Conservation (phyloP, 805 yeast genomes). For the Torulaspora microellipsoides region DNA sequence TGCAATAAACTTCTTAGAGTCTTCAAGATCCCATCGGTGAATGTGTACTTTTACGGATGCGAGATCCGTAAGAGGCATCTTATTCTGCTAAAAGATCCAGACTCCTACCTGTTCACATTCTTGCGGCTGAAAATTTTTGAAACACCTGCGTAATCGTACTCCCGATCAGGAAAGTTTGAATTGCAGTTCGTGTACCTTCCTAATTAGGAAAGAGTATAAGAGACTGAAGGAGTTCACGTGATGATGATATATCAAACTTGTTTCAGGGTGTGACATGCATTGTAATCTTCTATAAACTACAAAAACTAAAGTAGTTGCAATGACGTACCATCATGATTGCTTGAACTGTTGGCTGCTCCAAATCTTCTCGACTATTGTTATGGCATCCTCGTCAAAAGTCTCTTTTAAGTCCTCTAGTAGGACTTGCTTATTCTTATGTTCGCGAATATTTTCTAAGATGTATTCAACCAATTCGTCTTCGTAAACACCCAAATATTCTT, state of each 20-base stretch:
- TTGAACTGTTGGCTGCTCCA: constrained; percentile 26
- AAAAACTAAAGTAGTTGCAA: no score
- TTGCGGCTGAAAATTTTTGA: constrained; percentile 10
- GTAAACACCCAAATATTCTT: constrained; percentile 32
- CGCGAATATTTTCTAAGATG: constrained; percentile 28
- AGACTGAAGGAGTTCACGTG: no score
- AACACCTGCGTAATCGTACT: constrained; percentile 1
- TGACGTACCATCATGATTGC: no score
- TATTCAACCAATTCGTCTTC: constrained; percentile 33
- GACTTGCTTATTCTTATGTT: constrained; percentile 20
- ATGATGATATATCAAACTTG: no score
- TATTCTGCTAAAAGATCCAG: not conserved
- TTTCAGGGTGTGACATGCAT: no score
- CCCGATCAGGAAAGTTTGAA: constrained; percentile 1
- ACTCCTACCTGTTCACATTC: constrained; percentile 1
- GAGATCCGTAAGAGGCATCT: no score
- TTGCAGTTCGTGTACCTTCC: constrained; percentile 5
- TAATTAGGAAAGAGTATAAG: not conserved
- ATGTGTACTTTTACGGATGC: no score
- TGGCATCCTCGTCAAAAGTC: constrained; percentile 34
- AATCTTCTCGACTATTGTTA: constrained; percentile 25
- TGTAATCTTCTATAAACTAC: no score
- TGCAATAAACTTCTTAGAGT: no score
- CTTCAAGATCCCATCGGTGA: no score
- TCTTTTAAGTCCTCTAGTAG: constrained; percentile 28